Conservation (phyloP, 1,139 yeast genomes). For the Geotrichum restrictum region DNA sequence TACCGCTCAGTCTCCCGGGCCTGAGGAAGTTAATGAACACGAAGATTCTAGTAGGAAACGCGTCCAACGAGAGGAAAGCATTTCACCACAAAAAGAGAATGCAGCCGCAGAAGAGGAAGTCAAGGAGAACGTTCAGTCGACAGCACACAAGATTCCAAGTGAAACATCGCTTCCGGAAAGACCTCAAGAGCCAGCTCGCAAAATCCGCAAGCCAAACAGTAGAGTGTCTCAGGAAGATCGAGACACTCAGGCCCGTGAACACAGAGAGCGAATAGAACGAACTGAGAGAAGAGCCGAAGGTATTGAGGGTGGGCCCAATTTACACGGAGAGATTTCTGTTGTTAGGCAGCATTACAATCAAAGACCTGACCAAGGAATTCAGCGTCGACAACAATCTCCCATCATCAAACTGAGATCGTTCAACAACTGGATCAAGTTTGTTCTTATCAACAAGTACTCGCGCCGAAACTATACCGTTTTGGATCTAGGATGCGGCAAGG, state of each 20-base stretch:
- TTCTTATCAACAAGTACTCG: conserved; percentile 69
- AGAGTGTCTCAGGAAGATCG: conserved; percentile 28
- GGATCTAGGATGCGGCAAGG: conserved; percentile 96
- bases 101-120: not conserved
- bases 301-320: conserved; percentile 21
- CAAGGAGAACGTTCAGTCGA: not conserved
- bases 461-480: conserved; percentile 50
- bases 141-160: not conserved
- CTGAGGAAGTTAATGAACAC: too few relatives aligned
- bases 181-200: conserved; percentile 23
- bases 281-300: conserved; percentile 24
- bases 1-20: too few relatives aligned
- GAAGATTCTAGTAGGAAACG: too few relatives aligned
- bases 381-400: conserved; percentile 70
- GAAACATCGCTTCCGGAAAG: not conserved
- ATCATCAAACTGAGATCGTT: conserved; percentile 82
- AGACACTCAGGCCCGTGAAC: conserved; percentile 25
- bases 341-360: conserved; percentile 84
- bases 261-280: conserved; percentile 26
- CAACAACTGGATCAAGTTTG: conserved; percentile 87
- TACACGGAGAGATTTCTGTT: conserved; percentile 43
- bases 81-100: not conserved
- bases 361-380: conserved; percentile 65
- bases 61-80: not conserved
- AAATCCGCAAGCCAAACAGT: conserved; percentile 30